phyloP scores from a whole-genome alignment of 2,329 filamentous ascomycete species.

The Diaporthe caulivora region DNA sequence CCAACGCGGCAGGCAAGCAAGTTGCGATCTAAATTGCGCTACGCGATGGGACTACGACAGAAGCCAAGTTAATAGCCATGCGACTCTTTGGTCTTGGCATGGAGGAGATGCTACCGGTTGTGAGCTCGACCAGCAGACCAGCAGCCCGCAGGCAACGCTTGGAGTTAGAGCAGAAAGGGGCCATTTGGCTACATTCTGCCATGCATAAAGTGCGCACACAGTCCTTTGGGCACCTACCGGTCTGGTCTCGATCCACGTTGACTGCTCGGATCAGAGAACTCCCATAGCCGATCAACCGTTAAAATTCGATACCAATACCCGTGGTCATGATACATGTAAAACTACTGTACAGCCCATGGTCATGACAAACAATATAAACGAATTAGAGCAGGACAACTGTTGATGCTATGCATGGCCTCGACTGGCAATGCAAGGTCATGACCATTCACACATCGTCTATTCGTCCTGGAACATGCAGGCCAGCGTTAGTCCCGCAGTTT shows the following conservation, averaged over 20 bases:
- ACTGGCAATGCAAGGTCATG: constrained; percentile 20
- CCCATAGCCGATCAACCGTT: constrained; percentile 13
- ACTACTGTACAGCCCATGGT: constrained; percentile 11
- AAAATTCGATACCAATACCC: constrained; percentile 6
- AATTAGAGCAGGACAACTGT: constrained; percentile 17
- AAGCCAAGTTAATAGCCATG: not conserved
- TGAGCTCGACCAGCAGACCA: not conserved
- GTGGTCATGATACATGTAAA: constrained; percentile 3
- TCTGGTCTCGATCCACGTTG: not conserved
- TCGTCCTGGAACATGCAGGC: constrained; percentile 28
- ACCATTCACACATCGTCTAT: not conserved
- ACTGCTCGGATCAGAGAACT: constrained; percentile 8
- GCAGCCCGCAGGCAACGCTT: not conserved
- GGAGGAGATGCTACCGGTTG: not conserved
- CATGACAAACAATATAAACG: not conserved
- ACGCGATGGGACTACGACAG: constrained; percentile 21
- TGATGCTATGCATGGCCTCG: constrained; percentile 22
- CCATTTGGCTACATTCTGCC: not conserved
- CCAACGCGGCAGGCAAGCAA: constrained; percentile 16
- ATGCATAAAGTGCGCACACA: not conserved
- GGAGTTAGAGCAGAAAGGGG: not conserved
- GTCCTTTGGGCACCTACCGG: no score
- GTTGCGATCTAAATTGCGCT: constrained; percentile 5
- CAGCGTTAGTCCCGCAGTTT: constrained; percentile 10
- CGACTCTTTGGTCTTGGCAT: not conserved